These are phyloP conservation scores for Aegilops bicornis DNA, from an alignment of 176 grass and related monocot genomes.

Conservation along the genomic window DNA sequence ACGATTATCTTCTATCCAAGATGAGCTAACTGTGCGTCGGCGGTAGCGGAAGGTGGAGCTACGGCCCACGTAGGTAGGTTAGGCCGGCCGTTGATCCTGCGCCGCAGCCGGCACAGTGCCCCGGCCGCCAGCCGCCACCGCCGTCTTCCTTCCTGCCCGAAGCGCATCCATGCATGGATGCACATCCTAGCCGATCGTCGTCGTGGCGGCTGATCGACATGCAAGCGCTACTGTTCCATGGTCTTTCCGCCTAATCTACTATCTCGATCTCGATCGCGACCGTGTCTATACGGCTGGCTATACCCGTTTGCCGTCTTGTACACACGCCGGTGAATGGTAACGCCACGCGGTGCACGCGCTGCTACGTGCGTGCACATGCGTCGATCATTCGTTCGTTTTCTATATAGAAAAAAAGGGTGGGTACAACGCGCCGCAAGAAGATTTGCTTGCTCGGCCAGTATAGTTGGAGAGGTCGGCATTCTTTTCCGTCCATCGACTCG, in stretches of 20 bases:
- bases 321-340: background rate
- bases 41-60: background rate
- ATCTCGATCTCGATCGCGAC: background rate
- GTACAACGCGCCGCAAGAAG: too few relatives aligned
- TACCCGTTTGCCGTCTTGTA: background rate
- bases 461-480: background rate
- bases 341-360: background rate
- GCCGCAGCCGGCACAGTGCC: too few relatives aligned
- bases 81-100: too few relatives aligned
- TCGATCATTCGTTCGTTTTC: background rate
- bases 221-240: background rate
- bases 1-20: too few relatives aligned
- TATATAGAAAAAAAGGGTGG: background rate
- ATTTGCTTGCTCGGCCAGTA: too few relatives aligned
- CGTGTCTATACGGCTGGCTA: background rate
- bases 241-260: background rate
- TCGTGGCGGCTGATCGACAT: background rate
- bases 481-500: background rate
- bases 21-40: background rate
- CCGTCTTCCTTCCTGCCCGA: background rate
- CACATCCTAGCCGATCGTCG: background rate
- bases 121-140: background rate
- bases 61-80: background rate
- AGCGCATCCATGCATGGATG: background rate
- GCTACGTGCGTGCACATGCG: too few relatives aligned